Evolutionary conservation across 768 basidiomycete species (phyloP).

Genomic region (Pisolithus albus): DNA sequence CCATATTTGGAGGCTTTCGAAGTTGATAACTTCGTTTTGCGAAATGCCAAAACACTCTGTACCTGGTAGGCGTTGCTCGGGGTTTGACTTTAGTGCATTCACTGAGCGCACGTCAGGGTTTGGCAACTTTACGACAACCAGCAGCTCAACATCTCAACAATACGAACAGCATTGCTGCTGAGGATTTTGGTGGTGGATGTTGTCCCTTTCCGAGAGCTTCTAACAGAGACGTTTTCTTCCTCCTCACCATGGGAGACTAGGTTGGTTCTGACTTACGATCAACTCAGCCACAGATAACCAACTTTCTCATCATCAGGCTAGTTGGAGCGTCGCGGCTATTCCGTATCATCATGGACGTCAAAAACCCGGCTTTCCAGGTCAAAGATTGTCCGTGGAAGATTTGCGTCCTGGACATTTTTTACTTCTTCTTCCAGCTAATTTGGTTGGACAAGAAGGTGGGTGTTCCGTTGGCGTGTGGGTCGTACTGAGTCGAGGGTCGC

Average conservation of each 20-base stretch:
- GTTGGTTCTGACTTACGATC: slow-evolving; percentile 28
- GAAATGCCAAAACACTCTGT: slow-evolving; percentile 52
- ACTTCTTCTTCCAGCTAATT: slow-evolving; percentile 50
- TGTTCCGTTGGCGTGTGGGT: not conserved
- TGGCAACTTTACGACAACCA: slow-evolving; percentile 69
- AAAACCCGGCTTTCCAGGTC: slow-evolving; percentile 51
- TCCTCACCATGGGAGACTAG: slow-evolving; percentile 40
- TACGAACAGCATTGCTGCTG: slow-evolving; percentile 51
- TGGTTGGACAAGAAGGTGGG: slow-evolving; percentile 60
- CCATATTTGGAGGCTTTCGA: slow-evolving; percentile 59
- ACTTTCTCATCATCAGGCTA: slow-evolving; percentile 33
- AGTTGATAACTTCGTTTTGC: slow-evolving; percentile 65
- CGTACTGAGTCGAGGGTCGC: not conserved
- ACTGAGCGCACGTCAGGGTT: slow-evolving; percentile 33
- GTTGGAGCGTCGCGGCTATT: slow-evolving; percentile 50
- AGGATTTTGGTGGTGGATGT: slow-evolving; percentile 57
- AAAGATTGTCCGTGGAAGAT: slow-evolving; percentile 66
- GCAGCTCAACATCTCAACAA: slow-evolving; percentile 41
- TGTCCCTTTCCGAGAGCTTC: slow-evolving; percentile 50
- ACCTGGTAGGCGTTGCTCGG: slow-evolving; percentile 39
- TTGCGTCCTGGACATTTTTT: slow-evolving; percentile 52
- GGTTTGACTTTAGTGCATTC: not conserved
- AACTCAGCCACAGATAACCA: not conserved
- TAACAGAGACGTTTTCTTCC: slow-evolving; percentile 27
- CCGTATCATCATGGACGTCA: slow-evolving; percentile 59